A percentile compares a stretch with the other conserved stretches of the same genome.
Evolutionary conservation across 2,329 filamentous ascomycete genomes (phyloP).

Genomic region (Aspergillus phoenicis): DNA sequence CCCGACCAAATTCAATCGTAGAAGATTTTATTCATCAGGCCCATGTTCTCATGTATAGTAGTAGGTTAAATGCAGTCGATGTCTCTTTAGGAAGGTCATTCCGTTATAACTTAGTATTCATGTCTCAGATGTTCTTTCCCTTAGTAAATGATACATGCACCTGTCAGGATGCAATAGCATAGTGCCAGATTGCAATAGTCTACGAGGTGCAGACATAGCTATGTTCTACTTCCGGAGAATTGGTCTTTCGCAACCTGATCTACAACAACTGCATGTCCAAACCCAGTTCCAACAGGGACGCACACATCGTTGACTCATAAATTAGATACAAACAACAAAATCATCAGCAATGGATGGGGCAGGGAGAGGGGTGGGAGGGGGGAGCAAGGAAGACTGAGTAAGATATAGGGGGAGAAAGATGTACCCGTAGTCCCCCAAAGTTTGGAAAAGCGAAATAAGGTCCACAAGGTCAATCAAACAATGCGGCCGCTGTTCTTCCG

Average conservation of each 20-base stretch:
- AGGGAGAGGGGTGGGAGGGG: not conserved
- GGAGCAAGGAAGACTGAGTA: not conserved
- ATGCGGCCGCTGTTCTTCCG: not conserved
- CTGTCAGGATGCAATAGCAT: no score
- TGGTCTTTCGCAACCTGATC: not conserved
- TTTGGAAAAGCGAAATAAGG: not conserved
- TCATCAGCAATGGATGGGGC: not conserved
- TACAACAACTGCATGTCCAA: not conserved
- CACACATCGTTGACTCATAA: conserved; percentile 17
- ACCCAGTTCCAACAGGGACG: not conserved
- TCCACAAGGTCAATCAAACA: not conserved
- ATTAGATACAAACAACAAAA: conserved; percentile 7
- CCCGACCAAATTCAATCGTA: not conserved
- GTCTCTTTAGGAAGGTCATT: not conserved
- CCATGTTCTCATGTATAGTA: not conserved
- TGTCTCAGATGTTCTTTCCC: no score
- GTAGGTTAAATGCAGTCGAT: not conserved
- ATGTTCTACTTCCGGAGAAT: not conserved
- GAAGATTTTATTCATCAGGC: not conserved
- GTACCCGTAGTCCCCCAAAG: conserved; percentile 3
- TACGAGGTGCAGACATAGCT: not conserved
- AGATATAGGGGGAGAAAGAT: not conserved
- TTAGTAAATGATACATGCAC: no score
- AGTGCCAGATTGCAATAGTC: no score
- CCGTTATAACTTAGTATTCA: no score